Conservation (phyloP, 345 rosid species). For the Streptanthus diversifolius region DNA sequence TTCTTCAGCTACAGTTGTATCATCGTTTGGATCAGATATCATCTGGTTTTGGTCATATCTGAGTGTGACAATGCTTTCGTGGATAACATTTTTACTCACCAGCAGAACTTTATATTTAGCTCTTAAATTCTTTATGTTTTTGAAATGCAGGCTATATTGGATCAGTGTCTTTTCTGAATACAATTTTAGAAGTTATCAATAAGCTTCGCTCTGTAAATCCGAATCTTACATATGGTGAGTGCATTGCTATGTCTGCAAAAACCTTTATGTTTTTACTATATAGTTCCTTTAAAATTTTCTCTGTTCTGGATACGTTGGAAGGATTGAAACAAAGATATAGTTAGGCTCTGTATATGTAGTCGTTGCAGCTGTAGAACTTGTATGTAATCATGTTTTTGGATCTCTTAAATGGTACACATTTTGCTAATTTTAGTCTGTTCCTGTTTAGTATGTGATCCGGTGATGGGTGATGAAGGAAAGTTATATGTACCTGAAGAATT, state of each 20-base stretch:
- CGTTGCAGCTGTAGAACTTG: not conserved
- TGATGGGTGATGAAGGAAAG: slow-evolving; percentile 98
- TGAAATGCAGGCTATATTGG: slow-evolving; percentile 82
- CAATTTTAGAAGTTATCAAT: slow-evolving; percentile 64
- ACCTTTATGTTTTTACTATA: not conserved
- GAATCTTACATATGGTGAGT: slow-evolving; percentile 77
- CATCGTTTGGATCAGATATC: not conserved
- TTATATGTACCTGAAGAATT: slow-evolving; percentile 88
- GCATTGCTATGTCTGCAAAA: not conserved
- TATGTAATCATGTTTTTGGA: not conserved
- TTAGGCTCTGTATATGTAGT: not conserved
- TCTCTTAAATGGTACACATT: not conserved
- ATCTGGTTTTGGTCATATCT: not conserved
- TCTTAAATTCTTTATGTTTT: not conserved
- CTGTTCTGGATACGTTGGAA: not conserved
- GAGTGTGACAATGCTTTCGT: not conserved
- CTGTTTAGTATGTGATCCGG: slow-evolving; percentile 93
- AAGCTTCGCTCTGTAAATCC: slow-evolving; percentile 91
- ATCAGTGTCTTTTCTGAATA: slow-evolving; percentile 85
- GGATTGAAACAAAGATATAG: not conserved
- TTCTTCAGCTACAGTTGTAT: no score
- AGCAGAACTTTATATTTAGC: not conserved
- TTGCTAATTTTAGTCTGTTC: slow-evolving; percentile 16
- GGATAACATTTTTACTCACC: not conserved
- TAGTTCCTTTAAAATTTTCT: not conserved